Conservation (phyloP, 2,329 filamentous ascomycete genomes). For the Monilinia aucupariae region DNA sequence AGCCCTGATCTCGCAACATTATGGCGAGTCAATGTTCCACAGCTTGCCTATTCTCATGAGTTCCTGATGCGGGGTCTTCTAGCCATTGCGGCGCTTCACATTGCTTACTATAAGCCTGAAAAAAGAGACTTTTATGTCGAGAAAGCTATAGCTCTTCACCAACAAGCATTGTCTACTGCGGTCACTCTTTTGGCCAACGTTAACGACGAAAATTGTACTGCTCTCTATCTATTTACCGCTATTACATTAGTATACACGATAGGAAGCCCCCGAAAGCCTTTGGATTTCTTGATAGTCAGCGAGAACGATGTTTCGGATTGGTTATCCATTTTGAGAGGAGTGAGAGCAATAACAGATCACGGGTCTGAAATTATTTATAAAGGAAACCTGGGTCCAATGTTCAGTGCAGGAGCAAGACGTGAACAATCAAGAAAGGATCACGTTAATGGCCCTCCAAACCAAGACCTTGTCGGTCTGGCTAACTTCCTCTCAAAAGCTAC, state of each 20-base stretch:
- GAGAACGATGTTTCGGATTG: conserved; percentile 37
- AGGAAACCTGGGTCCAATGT: conserved; percentile 25
- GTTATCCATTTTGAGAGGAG: conserved; percentile 38
- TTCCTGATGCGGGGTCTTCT: conserved; percentile 47
- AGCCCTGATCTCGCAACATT: conserved; percentile 41
- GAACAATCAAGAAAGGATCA: conserved; percentile 22
- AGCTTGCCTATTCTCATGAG: conserved; percentile 42
- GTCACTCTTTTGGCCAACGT: conserved; percentile 35
- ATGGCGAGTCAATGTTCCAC: conserved; percentile 44
- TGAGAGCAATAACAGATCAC: conserved; percentile 34
- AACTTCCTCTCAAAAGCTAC: conserved; percentile 22
- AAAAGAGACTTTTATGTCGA: conserved; percentile 39
- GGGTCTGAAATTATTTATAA: conserved; percentile 26
- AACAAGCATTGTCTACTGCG: conserved; percentile 32
- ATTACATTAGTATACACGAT: conserved; percentile 38
- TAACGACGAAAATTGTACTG: conserved; percentile 35
- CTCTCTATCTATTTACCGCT: conserved; percentile 39
- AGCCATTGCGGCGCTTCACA: conserved; percentile 45
- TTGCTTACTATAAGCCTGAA: conserved; percentile 40
- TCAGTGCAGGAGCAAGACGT: conserved; percentile 16
- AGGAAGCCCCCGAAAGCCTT: conserved; percentile 35
- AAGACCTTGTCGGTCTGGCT: conserved; percentile 19
- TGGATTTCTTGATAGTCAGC: conserved; percentile 37
- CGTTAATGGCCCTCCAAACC: conserved; percentile 16
- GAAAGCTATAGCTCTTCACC: conserved; percentile 38